A percentile compares a stretch with the other conserved stretches of the same genome.
Evolutionary conservation across 306 rosid genomes (phyloP).

Genomic region (Ziziphus jujuba): DNA sequence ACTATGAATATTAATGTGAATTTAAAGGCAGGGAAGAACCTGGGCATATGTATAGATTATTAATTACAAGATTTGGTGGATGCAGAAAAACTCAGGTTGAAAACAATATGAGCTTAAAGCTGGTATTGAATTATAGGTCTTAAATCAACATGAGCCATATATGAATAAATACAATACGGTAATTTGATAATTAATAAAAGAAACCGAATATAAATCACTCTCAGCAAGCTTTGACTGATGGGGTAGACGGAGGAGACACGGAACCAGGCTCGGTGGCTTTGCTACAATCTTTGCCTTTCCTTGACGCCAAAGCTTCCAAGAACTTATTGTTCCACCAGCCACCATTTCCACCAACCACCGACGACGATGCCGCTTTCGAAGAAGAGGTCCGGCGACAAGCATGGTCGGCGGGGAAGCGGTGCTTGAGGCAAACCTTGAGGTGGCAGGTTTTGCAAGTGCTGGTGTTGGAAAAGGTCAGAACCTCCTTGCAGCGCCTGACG

Average conservation of each 20-base stretch:
- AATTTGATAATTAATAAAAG: neutral
- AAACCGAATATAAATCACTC: neutral
- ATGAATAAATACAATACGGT: neutral
- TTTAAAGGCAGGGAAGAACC: too few species aligned
- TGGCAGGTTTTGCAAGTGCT: conserved; percentile 71
- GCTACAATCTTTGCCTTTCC: conserved; percentile 58
- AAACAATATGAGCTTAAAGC: too few species aligned
- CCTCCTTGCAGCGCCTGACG: conserved; percentile 64
- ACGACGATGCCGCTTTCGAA: neutral
- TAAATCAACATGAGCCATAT: too few species aligned
- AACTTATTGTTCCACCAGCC: conserved; percentile 52
- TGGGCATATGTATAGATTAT: too few species aligned
- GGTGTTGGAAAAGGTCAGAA: conserved; percentile 71
- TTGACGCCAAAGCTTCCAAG: conserved; percentile 53
- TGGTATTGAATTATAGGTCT: too few species aligned
- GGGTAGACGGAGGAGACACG: conserved; percentile 42
- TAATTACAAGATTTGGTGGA: too few species aligned
- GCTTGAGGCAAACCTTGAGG: conserved; percentile 75
- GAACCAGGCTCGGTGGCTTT: conserved; percentile 34
- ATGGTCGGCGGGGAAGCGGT: conserved; percentile 84
- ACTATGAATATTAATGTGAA: too few species aligned
- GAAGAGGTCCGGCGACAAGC: conserved; percentile 34
- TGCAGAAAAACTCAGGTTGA: too few species aligned
- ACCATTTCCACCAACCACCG: conserved; percentile 8
- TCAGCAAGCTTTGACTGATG: conserved; percentile 56